A percentile compares a stretch with the other conserved stretches of the same genome.
These are phyloP conservation scores for Lichtheimia corymbifera DNA, from an alignment of 371 early-diverging fungal genomes.

Conservation along the genomic window DNA sequence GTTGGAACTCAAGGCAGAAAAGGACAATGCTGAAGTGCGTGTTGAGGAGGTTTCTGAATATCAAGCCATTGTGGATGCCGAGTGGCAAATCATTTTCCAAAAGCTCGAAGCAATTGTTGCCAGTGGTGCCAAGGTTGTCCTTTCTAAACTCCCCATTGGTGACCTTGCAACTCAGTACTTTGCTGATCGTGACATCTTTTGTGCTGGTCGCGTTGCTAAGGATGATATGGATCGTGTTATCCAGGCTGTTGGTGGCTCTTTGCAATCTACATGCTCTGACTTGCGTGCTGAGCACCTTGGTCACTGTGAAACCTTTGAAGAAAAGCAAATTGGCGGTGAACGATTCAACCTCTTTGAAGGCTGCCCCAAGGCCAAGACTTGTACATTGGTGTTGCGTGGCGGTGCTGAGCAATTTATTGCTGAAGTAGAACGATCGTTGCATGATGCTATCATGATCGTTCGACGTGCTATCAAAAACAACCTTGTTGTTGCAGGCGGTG, in stretches of 20 bases:
- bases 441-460: conserved; percentile 99
- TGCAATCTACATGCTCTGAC: conserved; percentile 92
- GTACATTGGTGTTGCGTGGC: conserved; percentile 97
- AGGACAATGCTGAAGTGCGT: conserved; percentile 99
- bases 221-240: conserved; percentile 95
- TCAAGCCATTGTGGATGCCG: conserved; percentile 99
- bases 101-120: conserved; percentile 97
- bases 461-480: conserved; percentile 94
- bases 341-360: conserved; percentile 98
- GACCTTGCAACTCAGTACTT: conserved; percentile 99
- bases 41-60: conserved; percentile 97
- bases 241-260: conserved; percentile 94
- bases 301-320: conserved; percentile 93
- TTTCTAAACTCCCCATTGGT: conserved; percentile 98
- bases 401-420: conserved; percentile 99
- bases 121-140: conserved; percentile 99
- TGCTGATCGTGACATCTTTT: conserved; percentile 99
- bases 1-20: conserved; percentile 99
- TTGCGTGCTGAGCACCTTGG: conserved; percentile 85
- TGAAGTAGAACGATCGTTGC: conserved; percentile 98
- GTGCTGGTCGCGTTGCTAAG: conserved; percentile 97
- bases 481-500: conserved; percentile 97
- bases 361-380: conserved; percentile 89
- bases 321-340: conserved; percentile 97
- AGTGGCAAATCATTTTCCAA: conserved; percentile 99